Conservation (phyloP, 257 asterid genomes). For the Schizonepeta tenuifolia region DNA sequence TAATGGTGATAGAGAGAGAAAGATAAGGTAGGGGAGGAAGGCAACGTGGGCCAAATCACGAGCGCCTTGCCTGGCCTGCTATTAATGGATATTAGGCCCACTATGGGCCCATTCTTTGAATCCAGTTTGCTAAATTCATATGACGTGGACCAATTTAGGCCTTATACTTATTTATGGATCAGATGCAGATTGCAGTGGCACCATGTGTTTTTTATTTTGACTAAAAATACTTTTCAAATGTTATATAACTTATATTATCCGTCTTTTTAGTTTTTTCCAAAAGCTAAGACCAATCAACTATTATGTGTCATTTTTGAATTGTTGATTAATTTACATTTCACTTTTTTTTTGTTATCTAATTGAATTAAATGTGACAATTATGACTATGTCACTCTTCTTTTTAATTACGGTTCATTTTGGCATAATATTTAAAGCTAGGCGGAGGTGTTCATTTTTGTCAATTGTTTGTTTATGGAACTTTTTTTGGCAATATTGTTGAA, state of each 20-base stretch:
- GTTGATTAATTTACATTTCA: background rate
- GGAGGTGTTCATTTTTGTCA: too few species aligned
- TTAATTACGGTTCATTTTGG: too few species aligned
- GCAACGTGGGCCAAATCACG: conserved; percentile 48
- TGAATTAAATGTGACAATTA: background rate
- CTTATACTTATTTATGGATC: conserved; percentile 36
- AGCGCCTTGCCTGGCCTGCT: conserved; percentile 48
- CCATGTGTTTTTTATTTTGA: conserved; percentile 13
- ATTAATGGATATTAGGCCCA: conserved; percentile 57
- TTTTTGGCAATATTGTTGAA: too few species aligned
- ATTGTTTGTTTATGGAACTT: too few species aligned
- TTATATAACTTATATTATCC: too few species aligned
- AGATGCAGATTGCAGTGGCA: background rate
- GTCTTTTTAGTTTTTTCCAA: too few species aligned
- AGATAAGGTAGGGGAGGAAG: conserved; percentile 30
- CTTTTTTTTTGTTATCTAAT: background rate
- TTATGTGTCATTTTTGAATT: background rate
- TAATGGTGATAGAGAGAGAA: background rate
- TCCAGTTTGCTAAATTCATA: background rate
- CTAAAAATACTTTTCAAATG: too few species aligned
- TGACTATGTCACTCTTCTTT: too few species aligned
- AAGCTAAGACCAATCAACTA: too few species aligned
- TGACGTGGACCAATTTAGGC: conserved; percentile 53
- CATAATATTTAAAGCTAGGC: too few species aligned
- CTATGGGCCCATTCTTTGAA: conserved; percentile 36